Conservation (phyloP, 2,329 filamentous ascomycete species). For the Aspergillus ochraceus region DNA sequence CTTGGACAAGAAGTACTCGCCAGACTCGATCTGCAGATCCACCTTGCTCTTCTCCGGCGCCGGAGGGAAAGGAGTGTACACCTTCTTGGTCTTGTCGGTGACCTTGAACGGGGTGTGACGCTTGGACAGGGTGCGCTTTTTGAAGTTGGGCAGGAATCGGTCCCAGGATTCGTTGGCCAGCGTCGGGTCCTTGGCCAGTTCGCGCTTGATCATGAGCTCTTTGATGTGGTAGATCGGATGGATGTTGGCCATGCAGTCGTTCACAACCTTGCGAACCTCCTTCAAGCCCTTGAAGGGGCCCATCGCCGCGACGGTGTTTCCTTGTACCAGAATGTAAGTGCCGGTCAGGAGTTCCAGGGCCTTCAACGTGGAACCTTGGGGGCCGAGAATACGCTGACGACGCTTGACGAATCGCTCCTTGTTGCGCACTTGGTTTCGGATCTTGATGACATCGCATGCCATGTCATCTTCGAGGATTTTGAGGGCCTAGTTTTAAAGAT, state of each 20-base stretch:
- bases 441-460: conserved; percentile 95
- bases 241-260: conserved; percentile 96
- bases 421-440: conserved; percentile 82
- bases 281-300: conserved; percentile 91
- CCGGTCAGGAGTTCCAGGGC: conserved; percentile 88
- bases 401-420: conserved; percentile 96
- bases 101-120: conserved; percentile 79
- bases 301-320: conserved; percentile 92
- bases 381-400: conserved; percentile 86
- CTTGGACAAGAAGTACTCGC: conserved; percentile 95
- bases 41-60: conserved; percentile 98
- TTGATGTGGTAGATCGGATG: conserved; percentile 93
- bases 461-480: conserved; percentile 92
- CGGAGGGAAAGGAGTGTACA: conserved; percentile 95
- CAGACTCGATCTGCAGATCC: conserved; percentile 94
- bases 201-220: conserved; percentile 89
- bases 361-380: conserved; percentile 88
- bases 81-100: conserved; percentile 89
- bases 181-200: conserved; percentile 84
- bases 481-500: conserved; percentile 59
- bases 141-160: conserved; percentile 94
- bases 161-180: conserved; percentile 91
- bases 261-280: conserved; percentile 82
- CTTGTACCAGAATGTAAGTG: conserved; percentile 93
- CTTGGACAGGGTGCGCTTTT: conserved; percentile 86